Evolutionary conservation across 139 green algal species (phyloP), one percentile per base, ranked within the genome.

Genomic region (Chlorella sp.): DNA sequence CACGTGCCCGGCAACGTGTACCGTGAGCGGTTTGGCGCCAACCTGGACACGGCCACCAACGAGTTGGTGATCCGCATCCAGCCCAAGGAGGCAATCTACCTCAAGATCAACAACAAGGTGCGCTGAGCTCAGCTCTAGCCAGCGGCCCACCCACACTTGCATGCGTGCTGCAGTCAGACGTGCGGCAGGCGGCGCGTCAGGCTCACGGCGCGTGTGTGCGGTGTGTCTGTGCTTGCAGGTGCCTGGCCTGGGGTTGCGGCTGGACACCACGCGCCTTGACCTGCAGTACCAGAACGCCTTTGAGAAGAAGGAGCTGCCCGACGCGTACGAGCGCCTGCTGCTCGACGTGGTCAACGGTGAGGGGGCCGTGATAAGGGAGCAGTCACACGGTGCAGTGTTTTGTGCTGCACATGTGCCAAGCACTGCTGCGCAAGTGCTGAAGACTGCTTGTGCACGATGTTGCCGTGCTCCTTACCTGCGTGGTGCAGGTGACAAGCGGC

Each of bases 61-160:
- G 95, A 99, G 87, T 88, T 99, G 31, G 91, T 99, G 22, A 98
- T 99, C 73, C 87, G 95, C 69, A 97, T 99, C 76, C 96, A 99
- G 86, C 96, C 96, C 14, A 85, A 98, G 72, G 96, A 99, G 85
- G 84, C 85, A 26, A 98, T 99, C 77, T 98, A 98, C 83, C 80
- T 99, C 49, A 97, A 97, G 80, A 93, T 99, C 84, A 99, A 98
- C 87, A 99, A 97, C 91, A 99, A 99, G 91, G 78, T 77, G 36
- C 2, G 63, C n/a, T n/a, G n/a, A n/a, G n/a, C n/a, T n/a, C n/a
- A n/a, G n/a, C n/a, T n/a, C n/a, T n/a, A n/a, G n/a, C n/a, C n/a
- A n/a, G n/a, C n/a, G n/a, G n/a, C n/a, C n/a, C n/a, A n/a, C n/a
- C n/a, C n/a, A n/a, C n/a, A n/a, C n/a, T n/a, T n/a, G n/a, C n/a